phyloP scores from a whole-genome alignment of 352 stramenopile species.

The Thalassiosira ordinaria region DNA sequence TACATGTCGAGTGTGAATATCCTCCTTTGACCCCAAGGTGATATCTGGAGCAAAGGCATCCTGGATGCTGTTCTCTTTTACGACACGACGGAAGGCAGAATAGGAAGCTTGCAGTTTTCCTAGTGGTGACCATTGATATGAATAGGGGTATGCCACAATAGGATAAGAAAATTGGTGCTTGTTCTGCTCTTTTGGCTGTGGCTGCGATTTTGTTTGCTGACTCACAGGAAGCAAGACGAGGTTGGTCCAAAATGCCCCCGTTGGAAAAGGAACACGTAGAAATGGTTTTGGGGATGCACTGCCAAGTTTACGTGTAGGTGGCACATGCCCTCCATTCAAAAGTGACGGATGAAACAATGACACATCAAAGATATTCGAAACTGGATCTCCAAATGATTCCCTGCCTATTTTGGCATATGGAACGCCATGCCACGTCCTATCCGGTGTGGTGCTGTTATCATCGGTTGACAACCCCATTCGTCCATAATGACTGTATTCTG shows the following conservation, averaged over 20 bases:
- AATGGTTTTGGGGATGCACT: slow-evolving; percentile 33
- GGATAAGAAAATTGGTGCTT: slow-evolving; percentile 72
- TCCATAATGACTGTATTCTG: slow-evolving; percentile 31
- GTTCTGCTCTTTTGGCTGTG: slow-evolving; percentile 12
- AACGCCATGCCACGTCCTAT: slow-evolving; percentile 36
- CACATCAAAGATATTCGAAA: slow-evolving; percentile 66
- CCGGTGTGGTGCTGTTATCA: background rate
- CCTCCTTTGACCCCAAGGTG: slow-evolving; percentile 50
- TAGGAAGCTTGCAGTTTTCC: slow-evolving; percentile 72
- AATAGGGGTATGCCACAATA: slow-evolving; percentile 81
- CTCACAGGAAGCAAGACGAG: slow-evolving; percentile 66
- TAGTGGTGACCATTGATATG: slow-evolving; percentile 75
- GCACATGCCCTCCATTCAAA: slow-evolving; percentile 26
- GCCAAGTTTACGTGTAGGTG: slow-evolving; percentile 7
- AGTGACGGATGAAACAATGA: slow-evolving; percentile 71
- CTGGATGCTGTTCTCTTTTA: slow-evolving; percentile 57
- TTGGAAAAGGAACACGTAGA: slow-evolving; percentile 80
- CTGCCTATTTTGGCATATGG: slow-evolving; percentile 66
- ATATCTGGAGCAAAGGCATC: slow-evolving; percentile 75
- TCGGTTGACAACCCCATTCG: background rate
- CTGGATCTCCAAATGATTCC: slow-evolving; percentile 66
- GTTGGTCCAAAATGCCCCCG: slow-evolving; percentile 84
- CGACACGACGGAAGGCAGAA: slow-evolving; percentile 61
- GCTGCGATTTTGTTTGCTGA: slow-evolving; percentile 13
- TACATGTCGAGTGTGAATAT: slow-evolving; percentile 57